A percentile compares a stretch with the other conserved stretches of the same genome.
Evolutionary conservation across 805 yeast genomes (phyloP).

Genomic region (Ogataea thermomethanolica): DNA sequence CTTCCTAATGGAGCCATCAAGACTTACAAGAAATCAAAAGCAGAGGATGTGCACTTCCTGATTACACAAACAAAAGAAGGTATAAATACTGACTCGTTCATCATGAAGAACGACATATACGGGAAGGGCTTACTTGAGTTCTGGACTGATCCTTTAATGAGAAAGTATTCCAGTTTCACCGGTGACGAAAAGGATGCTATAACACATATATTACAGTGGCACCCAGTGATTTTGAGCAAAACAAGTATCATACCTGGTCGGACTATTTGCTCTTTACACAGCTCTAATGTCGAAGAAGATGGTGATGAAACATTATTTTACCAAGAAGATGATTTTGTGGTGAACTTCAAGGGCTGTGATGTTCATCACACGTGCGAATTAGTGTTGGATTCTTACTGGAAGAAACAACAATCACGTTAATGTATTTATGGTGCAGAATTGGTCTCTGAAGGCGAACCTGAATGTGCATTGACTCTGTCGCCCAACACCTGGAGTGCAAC

Average conservation of each 20-base stretch:
- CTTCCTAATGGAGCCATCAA: slow-evolving; percentile 65
- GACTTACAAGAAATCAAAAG: slow-evolving; percentile 59
- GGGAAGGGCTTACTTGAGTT: slow-evolving; percentile 72
- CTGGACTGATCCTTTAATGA: slow-evolving; percentile 71
- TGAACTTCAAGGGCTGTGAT: slow-evolving; percentile 56
- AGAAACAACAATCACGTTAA: slow-evolving; percentile 17
- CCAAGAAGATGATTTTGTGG: slow-evolving; percentile 64
- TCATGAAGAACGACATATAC: slow-evolving; percentile 62
- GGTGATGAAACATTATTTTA: slow-evolving; percentile 50
- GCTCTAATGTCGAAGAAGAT: slow-evolving; percentile 28
- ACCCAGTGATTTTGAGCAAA: slow-evolving; percentile 71
- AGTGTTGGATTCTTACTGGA: slow-evolving; percentile 40
- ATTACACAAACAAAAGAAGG: slow-evolving; percentile 67
- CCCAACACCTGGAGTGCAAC: slow-evolving; percentile 73
- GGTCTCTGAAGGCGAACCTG: slow-evolving; percentile 1
- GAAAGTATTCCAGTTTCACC: slow-evolving; percentile 61
- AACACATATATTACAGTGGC: slow-evolving; percentile 94
- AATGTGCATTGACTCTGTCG: slow-evolving; percentile 35
- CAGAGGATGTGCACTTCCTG: slow-evolving; percentile 55
- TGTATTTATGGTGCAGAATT: not conserved
- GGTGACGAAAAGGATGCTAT: slow-evolving; percentile 62
- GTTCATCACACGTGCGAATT: slow-evolving; percentile 49
- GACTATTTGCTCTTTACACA: slow-evolving; percentile 46
- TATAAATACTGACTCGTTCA: slow-evolving; percentile 65
- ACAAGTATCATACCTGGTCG: slow-evolving; percentile 70